Base-by-base conservation (phyloP, 2,329 filamentous ascomycete species). In the Neonectria neomacrospora region DNA sequence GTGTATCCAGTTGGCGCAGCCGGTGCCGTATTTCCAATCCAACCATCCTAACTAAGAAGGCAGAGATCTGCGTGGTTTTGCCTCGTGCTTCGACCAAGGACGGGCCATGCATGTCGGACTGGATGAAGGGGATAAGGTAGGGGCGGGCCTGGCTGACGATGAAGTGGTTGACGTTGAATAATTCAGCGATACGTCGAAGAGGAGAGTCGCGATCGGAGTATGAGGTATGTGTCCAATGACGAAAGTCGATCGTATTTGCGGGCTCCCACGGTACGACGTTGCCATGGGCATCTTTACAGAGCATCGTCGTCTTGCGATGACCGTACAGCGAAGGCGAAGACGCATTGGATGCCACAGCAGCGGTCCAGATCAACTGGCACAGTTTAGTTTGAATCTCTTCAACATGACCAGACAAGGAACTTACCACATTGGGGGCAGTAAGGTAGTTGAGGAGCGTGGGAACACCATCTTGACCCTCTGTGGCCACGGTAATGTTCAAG, bases 161-260 rank as follows among this genome's bases (percentile, higher is more conserved):
- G 79, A 96, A 97, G 81, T 97, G 94, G 75, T 97, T 96, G 56
- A 96, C 92, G 75, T 96, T 96, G 84, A 96, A 96, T 11, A 95
- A 86, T 79, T 95, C 91, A 7, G 91, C 88, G 30, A 96, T 89
- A 41, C 92, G 87, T 57, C 88, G 85, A 1, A 96, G 84, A 2
- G 86, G 86, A 1, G 85, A 85, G 72, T 87, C 89, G 44, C 88
- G 88, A 65, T 92, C 89, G 44, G 85, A 84, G 76, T 91, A 89
- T 7, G 85, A 86, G 20, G 86, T 85, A 62, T 87, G 84, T 5
- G 88, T 89, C 86, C 89, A 91, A 45, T 91, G 87, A n/a, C 84
- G 86, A 74, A 91, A 91, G 54, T 87, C 84, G 16, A 79, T 80
- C 0, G 88, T 86, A 63, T 89, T 83, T 22, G 84, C 83, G 7